phyloP scores from a whole-genome alignment of 805 yeast species.

The Yarrowia sp. region DNA sequence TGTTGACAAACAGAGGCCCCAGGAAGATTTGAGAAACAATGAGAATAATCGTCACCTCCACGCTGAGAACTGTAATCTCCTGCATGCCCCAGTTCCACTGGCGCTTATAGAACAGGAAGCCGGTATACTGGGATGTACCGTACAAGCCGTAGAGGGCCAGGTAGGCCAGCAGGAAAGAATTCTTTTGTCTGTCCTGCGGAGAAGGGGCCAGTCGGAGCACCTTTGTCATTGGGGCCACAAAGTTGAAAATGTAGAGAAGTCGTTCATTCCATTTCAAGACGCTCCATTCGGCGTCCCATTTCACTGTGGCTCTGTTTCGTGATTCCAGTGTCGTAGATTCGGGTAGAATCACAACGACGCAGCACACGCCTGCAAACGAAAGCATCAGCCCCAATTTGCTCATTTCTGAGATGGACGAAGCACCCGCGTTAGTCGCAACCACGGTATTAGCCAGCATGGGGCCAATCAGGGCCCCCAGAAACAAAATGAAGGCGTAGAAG shows the following conservation, averaged over 20 bases:
- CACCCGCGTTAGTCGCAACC: background rate
- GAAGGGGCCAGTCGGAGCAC: background rate
- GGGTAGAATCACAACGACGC: background rate
- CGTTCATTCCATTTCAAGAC: background rate
- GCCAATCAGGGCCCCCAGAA: background rate
- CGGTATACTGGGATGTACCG: conserved; percentile 3
- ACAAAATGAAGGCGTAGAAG: conserved; percentile 9
- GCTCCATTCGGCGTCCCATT: conserved; percentile 14
- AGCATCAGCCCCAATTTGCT: conserved; percentile 14
- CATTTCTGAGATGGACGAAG: background rate
- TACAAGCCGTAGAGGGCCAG: background rate
- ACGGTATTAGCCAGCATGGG: background rate
- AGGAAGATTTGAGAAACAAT: conserved; percentile 1
- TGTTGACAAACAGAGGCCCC: conserved; percentile 1
- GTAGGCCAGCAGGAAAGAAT: background rate
- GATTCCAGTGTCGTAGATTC: conserved; percentile 2
- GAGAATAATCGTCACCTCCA: background rate
- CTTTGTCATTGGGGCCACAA: background rate
- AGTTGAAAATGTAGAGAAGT: background rate
- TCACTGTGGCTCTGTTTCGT: background rate
- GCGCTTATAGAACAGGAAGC: conserved; percentile 6
- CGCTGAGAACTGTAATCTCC: background rate
- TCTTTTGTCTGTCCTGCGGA: background rate
- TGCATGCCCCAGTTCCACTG: conserved; percentile 20
- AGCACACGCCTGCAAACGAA: background rate